A percentile compares a stretch with the other conserved stretches of the same genome.
These are phyloP conservation scores for Claviceps lovelessii DNA, from an alignment of 2,329 filamentous ascomycete genomes.

Conservation along the genomic window DNA sequence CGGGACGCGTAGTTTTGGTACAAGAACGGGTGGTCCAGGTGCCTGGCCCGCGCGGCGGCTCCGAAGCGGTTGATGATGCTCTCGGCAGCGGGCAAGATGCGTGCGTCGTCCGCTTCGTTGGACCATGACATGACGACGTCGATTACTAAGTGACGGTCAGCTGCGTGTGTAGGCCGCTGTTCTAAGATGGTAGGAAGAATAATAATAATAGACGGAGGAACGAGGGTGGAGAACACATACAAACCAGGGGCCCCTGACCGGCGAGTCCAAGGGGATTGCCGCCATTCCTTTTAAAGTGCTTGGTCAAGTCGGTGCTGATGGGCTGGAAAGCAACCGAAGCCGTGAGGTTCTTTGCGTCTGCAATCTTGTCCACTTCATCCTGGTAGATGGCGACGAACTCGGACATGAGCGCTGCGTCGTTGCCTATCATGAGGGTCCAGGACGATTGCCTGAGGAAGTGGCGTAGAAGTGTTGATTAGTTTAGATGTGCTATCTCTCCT, in stretches of 20 bases:
- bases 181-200: neutral
- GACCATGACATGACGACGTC: neutral
- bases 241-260: slow-evolving; percentile 12
- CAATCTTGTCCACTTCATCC: slow-evolving; percentile 10
- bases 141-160: neutral
- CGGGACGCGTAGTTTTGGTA: slow-evolving; percentile 33
- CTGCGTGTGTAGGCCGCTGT: no score
- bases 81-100: neutral
- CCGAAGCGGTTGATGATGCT: slow-evolving; percentile 7
- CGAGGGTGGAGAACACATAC: neutral
- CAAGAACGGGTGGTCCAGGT: slow-evolving; percentile 22
- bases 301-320: slow-evolving; percentile 23
- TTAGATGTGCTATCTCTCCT: neutral
- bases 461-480: neutral
- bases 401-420: slow-evolving; percentile 9
- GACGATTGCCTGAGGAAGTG: neutral
- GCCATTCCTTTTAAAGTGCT: slow-evolving; percentile 19
- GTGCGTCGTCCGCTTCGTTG: slow-evolving; percentile 6
- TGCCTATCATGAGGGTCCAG: slow-evolving; percentile 11
- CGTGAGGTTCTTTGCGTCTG: slow-evolving; percentile 9
- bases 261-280: slow-evolving; percentile 19
- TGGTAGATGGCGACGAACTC: slow-evolving; percentile 11
- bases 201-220: neutral
- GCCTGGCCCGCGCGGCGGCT: slow-evolving; percentile 10
- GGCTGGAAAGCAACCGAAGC: slow-evolving; percentile 23